Evolutionary conservation across 2,329 filamentous ascomycete species (phyloP), one percentile per base, ranked within the genome.

Genomic region (Sphaerulina musiva): DNA sequence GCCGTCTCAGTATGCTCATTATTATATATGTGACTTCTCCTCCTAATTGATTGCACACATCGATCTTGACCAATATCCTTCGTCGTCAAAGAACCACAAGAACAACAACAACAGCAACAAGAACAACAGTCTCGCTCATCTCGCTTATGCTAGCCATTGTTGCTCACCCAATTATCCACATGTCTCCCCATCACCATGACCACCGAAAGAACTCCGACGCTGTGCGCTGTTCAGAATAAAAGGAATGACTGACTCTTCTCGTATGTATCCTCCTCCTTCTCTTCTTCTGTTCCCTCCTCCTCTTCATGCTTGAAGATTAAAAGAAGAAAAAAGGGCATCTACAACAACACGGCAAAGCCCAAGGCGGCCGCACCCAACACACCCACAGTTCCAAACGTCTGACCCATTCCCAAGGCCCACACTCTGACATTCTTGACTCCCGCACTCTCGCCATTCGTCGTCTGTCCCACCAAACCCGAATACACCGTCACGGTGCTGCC

Each of bases 341-440:
- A 71, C 44, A 71, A 59, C 32, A 71, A 48, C 7, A 71, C 54
- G 38, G 80, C 76, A 62, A 85, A 82, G 12, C 81, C 82, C 41
- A 78, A 76, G 58, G 83, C 75, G 51, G 84, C 71, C 32, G 77
- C 76, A 48, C 75, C 76, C 41, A 80, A 71, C 6, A 85, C 67
- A 10, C 79, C 69, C 46, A 76, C 74, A 12, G 82, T 68, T 36
- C 81, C 80, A 63, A 82, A 83, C 29, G 78, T 74, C 53, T 78
- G 76, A 14, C 79, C 78, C 26, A 81, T 69, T 53, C 80, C 73
- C 64, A 82, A 62, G 56, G 77, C 71, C 53, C 74, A 62, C 23
- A 71, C 65, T 9, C 68, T 66, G 14, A 59, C 48, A 29, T 54
- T 56, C 43, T 52, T 59, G 2, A 52, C 52, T 2, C 53, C 52